Evolutionary conservation across 495 filamentous ascomycete species (phyloP), one percentile per base, ranked within the genome.

Genomic region (Choiromyces venosus): DNA sequence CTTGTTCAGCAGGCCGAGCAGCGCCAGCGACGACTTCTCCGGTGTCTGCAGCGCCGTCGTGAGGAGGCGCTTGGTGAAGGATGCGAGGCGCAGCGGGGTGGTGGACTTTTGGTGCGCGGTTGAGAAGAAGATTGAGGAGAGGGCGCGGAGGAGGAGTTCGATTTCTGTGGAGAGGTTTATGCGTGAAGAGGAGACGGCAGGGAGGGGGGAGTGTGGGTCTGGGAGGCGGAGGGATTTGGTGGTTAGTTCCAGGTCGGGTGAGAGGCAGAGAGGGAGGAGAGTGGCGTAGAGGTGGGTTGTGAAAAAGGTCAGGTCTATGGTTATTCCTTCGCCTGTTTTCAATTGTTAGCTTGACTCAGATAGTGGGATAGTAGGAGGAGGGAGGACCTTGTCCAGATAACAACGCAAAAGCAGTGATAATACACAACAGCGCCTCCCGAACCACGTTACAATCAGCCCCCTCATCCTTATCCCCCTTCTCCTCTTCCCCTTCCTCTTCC

Each of bases 251-350:
- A 98, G 88, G 80, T 97, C 93, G 0, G 95, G 85, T 81, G 94
- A 90, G 38, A 93, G 86, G 16, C 90, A 88, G 29, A 95, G 87
- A 18, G 89, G 85, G 76, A 94, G 86, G 3, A 99, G 88, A 21
- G 89, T 90, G 69, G 89, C 89, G 86, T 96, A 98, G 64, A 98
- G 92, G 82, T 97, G 92, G 40, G 90, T 91, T 80, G 91, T 92
- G 87, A 99, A 99, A 87, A 94, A 97, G 78, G 89, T 91, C 33
- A 99, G 88, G 82, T 99, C 96, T 39, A 99, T 89, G 75, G 92
- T 89, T 4, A 97, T 88, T 69, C 84, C 69, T 85, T 84, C 21
- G 85, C 86, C 78, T 88, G 86, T 70, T 76, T 33, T 46, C 3
- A n/a, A 29, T 33, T 29, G 40, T 73, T 44, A 77, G 46, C 46